Percentiles rank a stretch among this genome's conserved stretches.
phyloP scores from a whole-genome alignment of 768 basidiomycete species.

The Lactarius tabidus region DNA sequence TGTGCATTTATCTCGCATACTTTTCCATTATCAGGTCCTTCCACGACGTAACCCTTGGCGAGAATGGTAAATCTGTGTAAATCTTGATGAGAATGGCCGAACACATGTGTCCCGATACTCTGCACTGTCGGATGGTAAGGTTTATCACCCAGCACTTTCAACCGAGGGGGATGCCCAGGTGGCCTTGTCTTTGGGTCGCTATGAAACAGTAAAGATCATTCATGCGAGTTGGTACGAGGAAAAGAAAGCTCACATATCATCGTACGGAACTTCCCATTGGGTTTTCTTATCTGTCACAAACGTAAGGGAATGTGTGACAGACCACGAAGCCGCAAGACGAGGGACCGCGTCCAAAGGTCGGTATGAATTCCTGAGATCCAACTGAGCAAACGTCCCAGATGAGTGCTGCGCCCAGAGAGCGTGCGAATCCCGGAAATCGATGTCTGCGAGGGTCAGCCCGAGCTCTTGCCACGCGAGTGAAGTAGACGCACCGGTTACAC shows the following conservation, averaged over 20 bases:
- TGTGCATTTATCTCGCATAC: conserved; percentile 63
- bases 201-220: conserved; percentile 25
- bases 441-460: conserved; percentile 41
- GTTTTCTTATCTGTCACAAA: conserved; percentile 57
- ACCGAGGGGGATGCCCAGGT: conserved; percentile 29
- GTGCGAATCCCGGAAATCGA: conserved; percentile 66
- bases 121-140: conserved; percentile 50
- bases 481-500: conserved; percentile 58
- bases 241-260: conserved; percentile 51
- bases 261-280: conserved; percentile 69
- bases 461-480: not conserved
- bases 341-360: conserved; percentile 67
- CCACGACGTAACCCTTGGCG: conserved; percentile 60
- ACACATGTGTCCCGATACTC: conserved; percentile 50
- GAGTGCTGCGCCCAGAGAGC: conserved; percentile 68
- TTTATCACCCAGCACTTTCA: conserved; percentile 60
- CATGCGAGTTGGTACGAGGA: not conserved
- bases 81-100: conserved; percentile 38
- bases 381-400: conserved; percentile 74
- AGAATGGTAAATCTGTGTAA: conserved; percentile 51
- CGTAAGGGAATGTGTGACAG: conserved; percentile 55
- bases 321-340: conserved; percentile 63
- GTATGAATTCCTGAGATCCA: conserved; percentile 63
- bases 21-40: conserved; percentile 41
- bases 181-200: conserved; percentile 35